These are phyloP conservation scores for Fusarium ambrosium DNA, from an alignment of 2,329 filamentous ascomycete species.

Conservation along the genomic window DNA sequence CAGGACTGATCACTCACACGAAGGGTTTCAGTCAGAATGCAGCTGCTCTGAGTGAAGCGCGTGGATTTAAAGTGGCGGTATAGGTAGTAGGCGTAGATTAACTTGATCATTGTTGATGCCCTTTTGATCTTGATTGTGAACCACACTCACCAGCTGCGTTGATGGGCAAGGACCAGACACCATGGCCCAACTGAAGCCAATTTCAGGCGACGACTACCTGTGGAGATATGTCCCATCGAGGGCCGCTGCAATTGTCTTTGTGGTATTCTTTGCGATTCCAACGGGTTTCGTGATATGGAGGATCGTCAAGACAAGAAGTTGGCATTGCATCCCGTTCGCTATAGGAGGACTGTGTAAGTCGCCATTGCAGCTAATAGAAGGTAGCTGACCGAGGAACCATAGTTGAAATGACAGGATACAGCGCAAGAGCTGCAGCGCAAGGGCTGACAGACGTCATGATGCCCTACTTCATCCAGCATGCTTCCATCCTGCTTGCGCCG, in stretches of 20 bases:
- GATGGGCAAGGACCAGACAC: neutral
- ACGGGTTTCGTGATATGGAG: neutral
- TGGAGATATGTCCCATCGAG: neutral
- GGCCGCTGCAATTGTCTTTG: neutral
- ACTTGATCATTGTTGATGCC: neutral
- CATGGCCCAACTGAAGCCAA: neutral
- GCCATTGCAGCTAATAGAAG: neutral
- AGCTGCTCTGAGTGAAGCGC: neutral
- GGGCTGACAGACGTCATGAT: slow-evolving; percentile 49
- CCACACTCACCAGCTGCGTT: neutral
- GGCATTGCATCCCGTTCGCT: slow-evolving; percentile 59
- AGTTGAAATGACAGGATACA: slow-evolving; percentile 57
- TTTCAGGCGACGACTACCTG: neutral
- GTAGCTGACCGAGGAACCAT: neutral
- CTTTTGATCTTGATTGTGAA: neutral
- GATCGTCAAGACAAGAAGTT: neutral
- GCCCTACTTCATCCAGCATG: slow-evolving; percentile 58
- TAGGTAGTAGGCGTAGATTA: neutral
- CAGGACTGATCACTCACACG: neutral
- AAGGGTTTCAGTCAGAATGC: neutral
- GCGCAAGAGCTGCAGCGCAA: slow-evolving; percentile 48
- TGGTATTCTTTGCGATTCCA: neutral
- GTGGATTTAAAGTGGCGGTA: neutral
- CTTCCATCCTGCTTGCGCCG: slow-evolving; percentile 61
- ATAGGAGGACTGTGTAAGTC: slow-evolving; percentile 63